Evolutionary conservation across 805 yeast species (phyloP).

Genomic region (Ogataea naganishii): DNA sequence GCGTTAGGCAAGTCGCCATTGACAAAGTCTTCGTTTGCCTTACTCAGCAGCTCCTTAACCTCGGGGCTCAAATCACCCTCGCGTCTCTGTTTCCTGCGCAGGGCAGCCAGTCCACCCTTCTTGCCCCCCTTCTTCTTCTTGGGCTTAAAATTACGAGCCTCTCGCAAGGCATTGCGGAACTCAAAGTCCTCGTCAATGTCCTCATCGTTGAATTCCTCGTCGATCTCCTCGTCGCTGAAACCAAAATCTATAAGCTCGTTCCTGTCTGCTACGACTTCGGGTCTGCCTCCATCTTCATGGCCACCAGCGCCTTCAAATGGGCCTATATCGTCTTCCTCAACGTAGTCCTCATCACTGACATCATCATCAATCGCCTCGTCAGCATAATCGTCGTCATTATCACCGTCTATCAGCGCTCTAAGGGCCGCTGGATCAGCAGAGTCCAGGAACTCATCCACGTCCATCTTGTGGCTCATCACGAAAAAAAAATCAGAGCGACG

Average conservation of each 20-base stretch:
- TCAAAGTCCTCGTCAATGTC: slow-evolving; percentile 34
- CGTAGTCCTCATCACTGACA: slow-evolving; percentile 11
- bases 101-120: slow-evolving; percentile 26
- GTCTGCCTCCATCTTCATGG: slow-evolving; percentile 22
- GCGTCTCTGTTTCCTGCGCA: slow-evolving; percentile 30
- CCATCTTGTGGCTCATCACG: slow-evolving; percentile 6
- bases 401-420: slow-evolving; percentile 16
- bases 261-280: slow-evolving; percentile 13
- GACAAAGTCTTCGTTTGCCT: slow-evolving; percentile 78
- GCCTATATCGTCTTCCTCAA: slow-evolving; percentile 7
- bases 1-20: slow-evolving; percentile 52
- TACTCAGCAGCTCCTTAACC: slow-evolving; percentile 53
- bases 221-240: slow-evolving; percentile 22
- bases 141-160: slow-evolving; percentile 54
- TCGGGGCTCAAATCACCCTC: slow-evolving; percentile 59
- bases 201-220: slow-evolving; percentile 19
- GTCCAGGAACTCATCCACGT: slow-evolving; percentile 13
- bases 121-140: slow-evolving; percentile 28
- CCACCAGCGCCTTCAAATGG: no score
- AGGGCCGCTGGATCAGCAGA: slow-evolving; percentile 16
- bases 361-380: slow-evolving; percentile 26
- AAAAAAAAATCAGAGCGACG: no score
- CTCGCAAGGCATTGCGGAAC: slow-evolving; percentile 57
- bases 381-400: slow-evolving; percentile 19
- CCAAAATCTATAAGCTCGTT: slow-evolving; percentile 17